phyloP scores from a whole-genome alignment of 2,329 filamentous ascomycete species.

The Talaromyces amestolkiae region DNA sequence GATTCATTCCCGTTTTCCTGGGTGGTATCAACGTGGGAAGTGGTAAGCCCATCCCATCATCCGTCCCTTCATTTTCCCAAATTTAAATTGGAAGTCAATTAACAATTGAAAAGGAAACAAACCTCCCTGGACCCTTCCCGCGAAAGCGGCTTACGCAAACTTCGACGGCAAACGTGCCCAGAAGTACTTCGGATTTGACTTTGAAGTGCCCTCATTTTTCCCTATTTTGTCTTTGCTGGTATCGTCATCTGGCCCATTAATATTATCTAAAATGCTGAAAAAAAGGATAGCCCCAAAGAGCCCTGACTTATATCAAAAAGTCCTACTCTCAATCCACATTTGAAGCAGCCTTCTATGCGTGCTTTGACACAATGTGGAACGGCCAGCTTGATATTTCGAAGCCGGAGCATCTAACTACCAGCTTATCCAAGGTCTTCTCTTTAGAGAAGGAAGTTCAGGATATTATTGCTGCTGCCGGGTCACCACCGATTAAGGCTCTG shows the following conservation, averaged over 20 bases:
- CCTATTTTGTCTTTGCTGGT: background rate
- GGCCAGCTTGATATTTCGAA: no score
- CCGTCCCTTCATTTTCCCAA: no score
- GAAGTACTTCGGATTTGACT: background rate
- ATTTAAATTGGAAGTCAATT: background rate
- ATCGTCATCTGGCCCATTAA: background rate
- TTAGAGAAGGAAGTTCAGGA: background rate
- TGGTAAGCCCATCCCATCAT: background rate
- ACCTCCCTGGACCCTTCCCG: background rate
- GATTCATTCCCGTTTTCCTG: background rate
- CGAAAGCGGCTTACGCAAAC: background rate
- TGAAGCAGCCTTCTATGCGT: no score
- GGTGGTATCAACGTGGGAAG: background rate
- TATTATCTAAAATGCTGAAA: background rate
- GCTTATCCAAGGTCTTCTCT: no score
- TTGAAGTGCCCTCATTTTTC: background rate
- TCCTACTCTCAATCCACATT: no score
- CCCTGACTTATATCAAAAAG: background rate
- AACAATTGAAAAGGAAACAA: background rate
- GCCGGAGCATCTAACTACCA: no score
- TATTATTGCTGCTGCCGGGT: background rate
- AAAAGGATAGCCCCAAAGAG: background rate
- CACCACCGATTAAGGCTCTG: background rate
- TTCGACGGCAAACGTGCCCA: background rate
- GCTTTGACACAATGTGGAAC: no score